Percentiles rank a stretch among this genome's conserved stretches.
These are phyloP conservation scores for Collybiopsis luxurians DNA, from an alignment of 768 basidiomycete genomes.

Conservation along the genomic window DNA sequence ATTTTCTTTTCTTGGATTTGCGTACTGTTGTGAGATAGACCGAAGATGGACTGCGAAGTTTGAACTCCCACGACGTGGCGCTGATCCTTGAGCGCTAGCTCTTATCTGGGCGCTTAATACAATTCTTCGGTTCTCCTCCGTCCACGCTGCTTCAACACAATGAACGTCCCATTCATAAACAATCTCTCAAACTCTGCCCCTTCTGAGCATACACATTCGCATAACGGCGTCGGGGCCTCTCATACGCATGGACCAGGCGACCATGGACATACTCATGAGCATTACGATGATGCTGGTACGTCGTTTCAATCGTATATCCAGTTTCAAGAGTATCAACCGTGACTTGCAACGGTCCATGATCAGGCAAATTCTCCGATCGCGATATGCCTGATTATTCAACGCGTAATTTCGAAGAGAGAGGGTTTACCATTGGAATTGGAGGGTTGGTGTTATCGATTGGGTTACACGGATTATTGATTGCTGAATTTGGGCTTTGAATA, in stretches of 20 bases:
- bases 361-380: constrained; percentile 89
- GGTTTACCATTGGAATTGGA: constrained; percentile 97
- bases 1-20: no score
- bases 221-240: constrained; percentile 46
- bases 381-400: constrained; percentile 86
- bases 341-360: background rate
- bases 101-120: no score
- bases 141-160: constrained; percentile 16
- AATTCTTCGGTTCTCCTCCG: no score
- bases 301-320: background rate
- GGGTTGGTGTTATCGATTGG: constrained; percentile 55
- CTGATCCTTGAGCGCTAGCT: no score
- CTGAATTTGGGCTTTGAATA: constrained; percentile 25
- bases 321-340: background rate
- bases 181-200: constrained; percentile 41
- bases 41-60: no score
- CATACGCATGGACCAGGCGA: constrained; percentile 62
- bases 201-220: constrained; percentile 31
- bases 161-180: constrained; percentile 79
- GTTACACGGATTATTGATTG: no score
- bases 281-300: constrained; percentile 84
- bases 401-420: constrained; percentile 88
- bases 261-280: constrained; percentile 95
- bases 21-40: no score
- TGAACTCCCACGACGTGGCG: no score